These are phyloP conservation scores for Pythium dissimile DNA, from an alignment of 352 stramenopile species.

Conservation along the genomic window DNA sequence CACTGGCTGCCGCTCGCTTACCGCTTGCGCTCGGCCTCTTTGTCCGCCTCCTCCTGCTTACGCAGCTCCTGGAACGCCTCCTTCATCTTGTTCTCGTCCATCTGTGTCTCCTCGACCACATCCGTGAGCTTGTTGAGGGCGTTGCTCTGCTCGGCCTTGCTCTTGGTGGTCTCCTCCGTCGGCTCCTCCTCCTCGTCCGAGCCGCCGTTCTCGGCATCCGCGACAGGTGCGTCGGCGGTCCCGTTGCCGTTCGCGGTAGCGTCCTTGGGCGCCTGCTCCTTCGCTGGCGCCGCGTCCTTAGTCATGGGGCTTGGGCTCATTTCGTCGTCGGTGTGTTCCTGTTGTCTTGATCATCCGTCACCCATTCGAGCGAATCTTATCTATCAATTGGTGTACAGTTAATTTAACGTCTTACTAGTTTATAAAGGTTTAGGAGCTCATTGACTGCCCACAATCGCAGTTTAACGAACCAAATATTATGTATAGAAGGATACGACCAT, in stretches of 20 bases:
- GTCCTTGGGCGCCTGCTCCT: conserved; percentile 7
- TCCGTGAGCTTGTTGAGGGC: conserved; percentile 86
- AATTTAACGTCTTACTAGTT: no score
- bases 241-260: conserved; percentile 15
- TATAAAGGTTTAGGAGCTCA: neutral
- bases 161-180: conserved; percentile 56
- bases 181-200: conserved; percentile 57
- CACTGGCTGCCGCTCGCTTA: conserved; percentile 2
- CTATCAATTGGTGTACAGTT: neutral
- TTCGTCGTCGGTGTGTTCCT: no score
- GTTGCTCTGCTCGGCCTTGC: conserved; percentile 76
- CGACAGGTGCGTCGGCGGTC: neutral
- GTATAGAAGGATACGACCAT: neutral
- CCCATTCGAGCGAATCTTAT: neutral
- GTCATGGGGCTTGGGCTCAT: conserved; percentile 40
- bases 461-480: conserved; percentile 12
- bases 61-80: conserved; percentile 66
- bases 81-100: conserved; percentile 90
- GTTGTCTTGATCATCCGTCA: neutral
- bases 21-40: conserved; percentile 70
- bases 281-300: conserved; percentile 1
- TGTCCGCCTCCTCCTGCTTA: conserved; percentile 82
- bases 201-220: conserved; percentile 16
- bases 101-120: conserved; percentile 82
- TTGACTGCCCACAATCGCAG: neutral